Percentiles rank a stretch among this genome's conserved stretches.
phyloP scores from a whole-genome alignment of 139 green algal species.

The Helicosporidium sp. region DNA sequence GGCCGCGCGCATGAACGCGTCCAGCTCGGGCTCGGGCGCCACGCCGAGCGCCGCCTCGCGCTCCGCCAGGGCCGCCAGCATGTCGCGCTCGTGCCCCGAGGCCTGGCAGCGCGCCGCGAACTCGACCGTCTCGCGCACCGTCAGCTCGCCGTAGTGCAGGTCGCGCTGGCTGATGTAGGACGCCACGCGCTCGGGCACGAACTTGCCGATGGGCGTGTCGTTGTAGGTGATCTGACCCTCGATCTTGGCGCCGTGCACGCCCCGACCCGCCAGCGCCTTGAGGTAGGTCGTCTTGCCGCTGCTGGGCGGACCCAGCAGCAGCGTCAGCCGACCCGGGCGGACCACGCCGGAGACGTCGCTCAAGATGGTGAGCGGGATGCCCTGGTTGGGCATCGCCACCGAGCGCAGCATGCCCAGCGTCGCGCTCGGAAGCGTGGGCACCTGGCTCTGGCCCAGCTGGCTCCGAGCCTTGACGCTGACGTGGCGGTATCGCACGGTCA shows the following conservation, averaged over 20 bases:
- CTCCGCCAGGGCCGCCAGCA: neutral
- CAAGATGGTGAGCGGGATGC: conserved; percentile 22
- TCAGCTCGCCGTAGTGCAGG: conserved; percentile 25
- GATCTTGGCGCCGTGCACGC: conserved; percentile 6
- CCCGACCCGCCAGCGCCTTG: conserved; percentile 27
- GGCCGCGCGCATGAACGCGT: conserved; percentile 7
- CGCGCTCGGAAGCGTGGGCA: conserved; percentile 26
- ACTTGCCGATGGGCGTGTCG: conserved; percentile 25
- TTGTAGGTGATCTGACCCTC: conserved; percentile 25
- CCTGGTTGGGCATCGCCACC: too few species aligned
- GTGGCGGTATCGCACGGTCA: conserved; percentile 23
- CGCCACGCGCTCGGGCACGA: conserved; percentile 25
- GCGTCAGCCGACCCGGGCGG: conserved; percentile 29
- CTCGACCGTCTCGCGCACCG: conserved; percentile 28
- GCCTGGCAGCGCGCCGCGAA: conserved; percentile 20
- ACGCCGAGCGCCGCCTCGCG: conserved; percentile 8
- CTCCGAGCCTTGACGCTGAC: conserved; percentile 37
- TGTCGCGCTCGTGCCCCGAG: neutral
- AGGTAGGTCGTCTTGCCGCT: conserved; percentile 36
- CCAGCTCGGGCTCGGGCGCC: neutral
- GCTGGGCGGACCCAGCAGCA: conserved; percentile 45
- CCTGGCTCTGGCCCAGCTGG: conserved; percentile 28
- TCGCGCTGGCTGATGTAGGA: conserved; percentile 32
- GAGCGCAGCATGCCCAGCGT: too few species aligned
- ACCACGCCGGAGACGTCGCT: conserved; percentile 21